Percentiles rank a stretch among this genome's conserved stretches.
Conservation (phyloP, 106 monocot species). For the Dendrobium nobile region DNA sequence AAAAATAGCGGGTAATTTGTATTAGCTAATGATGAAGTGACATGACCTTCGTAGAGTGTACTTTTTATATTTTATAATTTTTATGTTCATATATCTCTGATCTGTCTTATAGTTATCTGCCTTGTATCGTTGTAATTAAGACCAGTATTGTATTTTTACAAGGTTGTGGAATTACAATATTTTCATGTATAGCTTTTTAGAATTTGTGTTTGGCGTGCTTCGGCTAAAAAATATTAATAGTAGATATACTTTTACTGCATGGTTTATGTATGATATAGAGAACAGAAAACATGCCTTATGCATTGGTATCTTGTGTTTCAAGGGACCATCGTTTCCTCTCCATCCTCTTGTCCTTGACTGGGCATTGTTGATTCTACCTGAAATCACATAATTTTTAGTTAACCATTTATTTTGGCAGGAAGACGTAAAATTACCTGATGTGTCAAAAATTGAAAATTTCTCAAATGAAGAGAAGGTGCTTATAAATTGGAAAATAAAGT, state of each 20-base stretch:
- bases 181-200: background rate
- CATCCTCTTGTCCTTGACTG: background rate
- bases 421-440: constrained; percentile 5
- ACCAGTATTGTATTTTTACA: background rate
- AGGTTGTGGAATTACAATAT: background rate
- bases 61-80: no score
- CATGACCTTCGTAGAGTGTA: no score
- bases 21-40: no score
- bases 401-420: background rate
- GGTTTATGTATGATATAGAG: background rate
- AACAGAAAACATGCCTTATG: background rate
- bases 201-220: background rate
- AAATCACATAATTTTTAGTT: background rate
- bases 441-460: background rate
- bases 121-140: background rate
- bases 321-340: background rate
- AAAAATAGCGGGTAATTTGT: no score
- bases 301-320: background rate
- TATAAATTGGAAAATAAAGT: background rate
- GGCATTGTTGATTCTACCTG: background rate
- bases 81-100: background rate
- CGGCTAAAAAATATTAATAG: background rate
- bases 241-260: background rate
- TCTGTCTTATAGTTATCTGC: background rate
- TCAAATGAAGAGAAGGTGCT: background rate